Conservation (phyloP, 2,329 filamentous ascomycete genomes). For the Venturia nashicola region DNA sequence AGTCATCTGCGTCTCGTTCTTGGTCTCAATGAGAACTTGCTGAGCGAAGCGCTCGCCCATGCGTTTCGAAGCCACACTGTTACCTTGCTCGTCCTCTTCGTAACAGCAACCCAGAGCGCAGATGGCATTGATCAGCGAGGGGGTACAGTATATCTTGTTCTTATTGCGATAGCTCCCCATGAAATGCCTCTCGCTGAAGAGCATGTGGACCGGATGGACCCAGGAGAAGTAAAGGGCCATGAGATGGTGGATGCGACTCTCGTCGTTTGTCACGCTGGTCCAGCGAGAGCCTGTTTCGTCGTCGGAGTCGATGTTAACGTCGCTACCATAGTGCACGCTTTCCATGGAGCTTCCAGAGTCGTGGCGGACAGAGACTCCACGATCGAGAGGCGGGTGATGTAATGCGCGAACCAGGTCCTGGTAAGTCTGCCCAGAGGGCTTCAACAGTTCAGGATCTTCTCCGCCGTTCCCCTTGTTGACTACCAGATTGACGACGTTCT, state of each 20-base stretch:
- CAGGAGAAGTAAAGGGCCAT: slow-evolving; percentile 20
- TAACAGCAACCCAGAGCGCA: slow-evolving; percentile 19
- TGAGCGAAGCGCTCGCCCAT: slow-evolving; percentile 15
- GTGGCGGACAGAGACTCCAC: not conserved
- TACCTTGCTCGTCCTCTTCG: slow-evolving; percentile 10
- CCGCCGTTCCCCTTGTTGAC: not conserved
- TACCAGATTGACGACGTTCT: not conserved
- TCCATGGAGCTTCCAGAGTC: slow-evolving; percentile 1
- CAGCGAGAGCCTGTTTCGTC: slow-evolving; percentile 11
- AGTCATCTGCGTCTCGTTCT: slow-evolving; percentile 12
- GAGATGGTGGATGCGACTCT: slow-evolving; percentile 16
- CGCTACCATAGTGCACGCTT: slow-evolving; percentile 2
- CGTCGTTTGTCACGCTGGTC: slow-evolving; percentile 16
- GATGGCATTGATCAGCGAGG: slow-evolving; percentile 18
- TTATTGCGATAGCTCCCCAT: slow-evolving; percentile 13
- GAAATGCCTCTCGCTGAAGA: slow-evolving; percentile 19
- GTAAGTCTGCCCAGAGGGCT: not conserved
- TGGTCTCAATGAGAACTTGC: slow-evolving; percentile 13
- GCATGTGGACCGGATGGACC: slow-evolving; percentile 20
- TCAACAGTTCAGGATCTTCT: not conserved
- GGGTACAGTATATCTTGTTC: slow-evolving; percentile 15
- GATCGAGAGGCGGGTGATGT: not conserved
- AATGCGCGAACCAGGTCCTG: not conserved
- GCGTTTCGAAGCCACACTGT: slow-evolving; percentile 11
- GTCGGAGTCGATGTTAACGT: slow-evolving; percentile 14